Percentiles rank a stretch among this genome's conserved stretches.
phyloP scores from a whole-genome alignment of 106 monocot genomes.

The Narthecium ossifragum region DNA sequence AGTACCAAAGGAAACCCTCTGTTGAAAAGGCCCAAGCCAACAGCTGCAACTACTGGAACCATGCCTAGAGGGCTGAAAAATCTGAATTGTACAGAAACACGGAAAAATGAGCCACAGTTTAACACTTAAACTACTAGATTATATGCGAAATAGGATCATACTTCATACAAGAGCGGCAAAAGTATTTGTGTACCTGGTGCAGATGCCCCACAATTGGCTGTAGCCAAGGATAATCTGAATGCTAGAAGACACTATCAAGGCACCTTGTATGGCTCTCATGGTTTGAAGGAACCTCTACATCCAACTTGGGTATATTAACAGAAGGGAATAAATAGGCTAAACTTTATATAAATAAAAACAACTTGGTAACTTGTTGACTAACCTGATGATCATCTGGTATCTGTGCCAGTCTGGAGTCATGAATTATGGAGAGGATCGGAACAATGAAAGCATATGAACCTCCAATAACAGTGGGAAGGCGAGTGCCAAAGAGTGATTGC shows the following conservation, averaged over 20 bases:
- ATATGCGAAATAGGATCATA: no score
- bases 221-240: conserved; percentile 93
- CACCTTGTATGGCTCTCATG: conserved; percentile 94
- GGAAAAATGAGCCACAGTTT: no score
- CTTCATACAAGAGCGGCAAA: neutral
- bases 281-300: conserved; percentile 87
- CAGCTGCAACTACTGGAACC: conserved; percentile 91
- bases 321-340: no score
- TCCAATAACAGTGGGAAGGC: conserved; percentile 82
- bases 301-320: no score
- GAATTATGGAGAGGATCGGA: conserved; percentile 82
- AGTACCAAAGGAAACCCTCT: conserved; percentile 95
- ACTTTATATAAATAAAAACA: no score
- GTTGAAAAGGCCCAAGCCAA: conserved; percentile 88
- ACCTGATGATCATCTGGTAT: conserved; percentile 65
- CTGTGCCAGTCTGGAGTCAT: conserved; percentile 38
- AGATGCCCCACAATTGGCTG: conserved; percentile 98
- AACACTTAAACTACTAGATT: no score
- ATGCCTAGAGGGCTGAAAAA: conserved; percentile 72
- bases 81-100: conserved; percentile 11
- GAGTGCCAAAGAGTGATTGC: conserved; percentile 89
- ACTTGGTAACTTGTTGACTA: no score
- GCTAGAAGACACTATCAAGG: conserved; percentile 86
- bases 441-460: conserved; percentile 80
- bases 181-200: conserved; percentile 52